Conservation (phyloP, 2,329 filamentous ascomycete genomes). For the Colletotrichum truncatum region DNA sequence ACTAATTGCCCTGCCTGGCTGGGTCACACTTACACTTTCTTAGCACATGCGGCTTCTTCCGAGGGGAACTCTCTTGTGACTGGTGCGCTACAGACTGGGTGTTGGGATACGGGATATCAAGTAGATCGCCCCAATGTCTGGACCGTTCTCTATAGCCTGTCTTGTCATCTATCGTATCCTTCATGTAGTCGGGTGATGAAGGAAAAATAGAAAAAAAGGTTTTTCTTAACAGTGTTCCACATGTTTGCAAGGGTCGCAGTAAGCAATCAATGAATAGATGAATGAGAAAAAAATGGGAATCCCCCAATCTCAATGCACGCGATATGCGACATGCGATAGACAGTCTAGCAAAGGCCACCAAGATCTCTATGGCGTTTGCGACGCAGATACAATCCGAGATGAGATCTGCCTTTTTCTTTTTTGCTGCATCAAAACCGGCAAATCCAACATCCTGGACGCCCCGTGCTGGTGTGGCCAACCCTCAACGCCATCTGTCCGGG, state of each 20-base stretch:
- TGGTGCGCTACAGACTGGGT: slow-evolving; percentile 7
- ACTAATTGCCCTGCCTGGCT: not conserved
- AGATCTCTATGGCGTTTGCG: not conserved
- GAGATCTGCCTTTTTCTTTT: too few relatives aligned
- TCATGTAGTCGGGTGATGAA: not conserved
- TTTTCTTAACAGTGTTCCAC: too few relatives aligned
- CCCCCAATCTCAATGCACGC: not conserved
- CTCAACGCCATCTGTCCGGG: slow-evolving; percentile 4
- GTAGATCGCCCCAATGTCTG: too few relatives aligned
- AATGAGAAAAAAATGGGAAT: too few relatives aligned
- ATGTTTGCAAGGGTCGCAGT: not conserved
- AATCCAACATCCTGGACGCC: not conserved
- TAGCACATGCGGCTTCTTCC: not conserved
- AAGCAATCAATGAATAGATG: not conserved
- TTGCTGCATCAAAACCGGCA: too few relatives aligned
- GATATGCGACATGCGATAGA: not conserved
- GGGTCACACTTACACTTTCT: not conserved
- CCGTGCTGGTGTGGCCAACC: slow-evolving; percentile 10
- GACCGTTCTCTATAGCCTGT: not conserved
- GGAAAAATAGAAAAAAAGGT: too few relatives aligned
- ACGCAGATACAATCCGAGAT: not conserved
- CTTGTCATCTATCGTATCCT: not conserved
- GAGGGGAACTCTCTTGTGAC: not conserved
- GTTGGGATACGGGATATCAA: too few relatives aligned
- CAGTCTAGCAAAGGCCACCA: too few relatives aligned